These are phyloP conservation scores for Alternaria viburni DNA, from an alignment of 2,329 filamentous ascomycete species.

Conservation along the genomic window DNA sequence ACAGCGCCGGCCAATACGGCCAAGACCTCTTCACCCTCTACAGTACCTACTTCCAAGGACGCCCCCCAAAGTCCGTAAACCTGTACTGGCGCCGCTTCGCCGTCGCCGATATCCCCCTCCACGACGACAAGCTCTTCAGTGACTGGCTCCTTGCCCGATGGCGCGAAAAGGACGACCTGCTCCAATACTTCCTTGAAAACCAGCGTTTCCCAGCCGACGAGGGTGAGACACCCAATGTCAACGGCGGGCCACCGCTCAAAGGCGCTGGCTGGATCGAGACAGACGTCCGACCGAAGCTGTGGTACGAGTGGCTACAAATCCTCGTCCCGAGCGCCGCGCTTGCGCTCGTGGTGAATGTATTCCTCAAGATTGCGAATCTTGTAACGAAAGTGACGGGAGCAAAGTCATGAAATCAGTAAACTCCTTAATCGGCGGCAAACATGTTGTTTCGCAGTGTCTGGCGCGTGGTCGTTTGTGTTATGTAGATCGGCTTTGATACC, in stretches of 20 bases:
- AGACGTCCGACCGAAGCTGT: constrained; percentile 50
- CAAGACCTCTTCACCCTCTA: constrained; percentile 86
- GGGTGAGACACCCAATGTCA: constrained; percentile 21
- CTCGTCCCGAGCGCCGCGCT: constrained; percentile 50
- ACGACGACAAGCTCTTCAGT: constrained; percentile 75
- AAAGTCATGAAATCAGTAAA: not conserved
- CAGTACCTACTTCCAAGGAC: constrained; percentile 86
- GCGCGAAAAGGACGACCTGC: constrained; percentile 87
- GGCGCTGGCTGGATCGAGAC: constrained; percentile 56
- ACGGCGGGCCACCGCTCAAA: constrained; percentile 27
- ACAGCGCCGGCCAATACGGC: constrained; percentile 67
- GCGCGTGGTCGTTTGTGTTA: constrained; percentile 1
- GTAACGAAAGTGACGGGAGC: constrained; percentile 23
- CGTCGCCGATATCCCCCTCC: constrained; percentile 78
- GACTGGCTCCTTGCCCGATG: constrained; percentile 82
- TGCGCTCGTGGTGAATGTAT: constrained; percentile 44
- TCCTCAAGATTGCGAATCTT: constrained; percentile 31
- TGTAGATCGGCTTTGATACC: constrained; percentile 22
- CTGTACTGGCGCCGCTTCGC: constrained; percentile 93
- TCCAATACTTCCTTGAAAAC: constrained; percentile 76
- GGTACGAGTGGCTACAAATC: constrained; percentile 53
- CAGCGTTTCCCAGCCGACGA: constrained; percentile 80
- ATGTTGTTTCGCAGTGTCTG: not conserved
- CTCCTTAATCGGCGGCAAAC: not conserved
- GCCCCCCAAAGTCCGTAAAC: constrained; percentile 91